A percentile compares a stretch with the other conserved stretches of the same genome.
Evolutionary conservation across 768 basidiomycete species (phyloP).

Genomic region (Lactifluus piperatus): DNA sequence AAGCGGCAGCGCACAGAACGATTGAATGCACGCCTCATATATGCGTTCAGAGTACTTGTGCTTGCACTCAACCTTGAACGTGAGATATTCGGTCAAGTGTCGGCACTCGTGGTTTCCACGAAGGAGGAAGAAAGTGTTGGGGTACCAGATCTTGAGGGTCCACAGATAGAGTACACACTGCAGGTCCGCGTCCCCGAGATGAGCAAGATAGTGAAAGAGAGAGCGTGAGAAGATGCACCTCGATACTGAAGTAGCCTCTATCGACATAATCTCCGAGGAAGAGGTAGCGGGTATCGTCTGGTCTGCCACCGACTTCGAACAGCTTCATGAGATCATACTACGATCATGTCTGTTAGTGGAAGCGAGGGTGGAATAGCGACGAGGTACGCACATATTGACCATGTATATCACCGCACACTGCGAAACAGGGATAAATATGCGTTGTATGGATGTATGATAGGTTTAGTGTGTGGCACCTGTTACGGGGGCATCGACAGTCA

Average conservation of each 20-base stretch:
- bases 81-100: constrained; percentile 97
- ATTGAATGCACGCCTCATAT: constrained; percentile 97
- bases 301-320: constrained; percentile 69
- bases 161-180: constrained; percentile 98
- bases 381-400: constrained; percentile 85
- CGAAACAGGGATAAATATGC: constrained; percentile 17
- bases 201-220: too few species aligned
- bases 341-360: constrained; percentile 11
- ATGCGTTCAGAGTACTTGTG: constrained; percentile 97
- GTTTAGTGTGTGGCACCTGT: constrained; percentile 55
- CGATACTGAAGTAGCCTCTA: constrained; percentile 68
- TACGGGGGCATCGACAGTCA: constrained; percentile 94
- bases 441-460: background rate
- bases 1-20: constrained; percentile 90
- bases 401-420: constrained; percentile 88
- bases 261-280: constrained; percentile 74
- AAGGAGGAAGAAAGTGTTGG: constrained; percentile 89
- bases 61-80: constrained; percentile 98
- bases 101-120: constrained; percentile 99
- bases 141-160: constrained; percentile 99
- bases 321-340: constrained; percentile 76
- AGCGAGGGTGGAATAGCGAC: constrained; percentile 4
- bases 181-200: too few species aligned
- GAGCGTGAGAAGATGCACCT: too few species aligned
- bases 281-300: constrained; percentile 62